Base-by-base conservation (phyloP, 805 yeast genomes). In the Metahyphopichia silvanorum region DNA sequence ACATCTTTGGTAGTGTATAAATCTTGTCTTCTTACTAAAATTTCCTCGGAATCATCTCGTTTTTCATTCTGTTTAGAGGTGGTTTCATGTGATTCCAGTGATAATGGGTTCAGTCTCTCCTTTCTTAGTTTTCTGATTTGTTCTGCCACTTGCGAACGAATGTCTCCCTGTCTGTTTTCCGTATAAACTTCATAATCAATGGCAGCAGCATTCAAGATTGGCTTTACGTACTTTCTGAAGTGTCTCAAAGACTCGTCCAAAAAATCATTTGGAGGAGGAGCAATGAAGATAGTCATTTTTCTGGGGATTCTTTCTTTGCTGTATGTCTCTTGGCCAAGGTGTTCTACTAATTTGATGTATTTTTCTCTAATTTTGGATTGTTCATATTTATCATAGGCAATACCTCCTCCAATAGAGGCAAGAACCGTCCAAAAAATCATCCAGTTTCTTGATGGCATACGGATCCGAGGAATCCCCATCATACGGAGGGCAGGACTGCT, bases 211-310 rank as follows among this genome's bases (percentile, higher is more conserved):
- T 82, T 85, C 44, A 91, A 63, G 2, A 89, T 70, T 1, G 98
- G 98, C 60, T 91, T 91, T 43, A 87, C 72, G 51, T 76, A 88
- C 33, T 80, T 76, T 43, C 86, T 74, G 69, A 89, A 86, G 33
- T 85, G 74, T 39, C 72, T 75, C 57, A 84, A 51, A 8, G 91
- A 77, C 35, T 79, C 82, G 25, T 81, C 93, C 30, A 91, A 60
- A 46, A 77, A 86, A 54, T 91, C 97, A 48, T 86, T 85, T 14
- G 98, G 98, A 6, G 98, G 97, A n/a, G 98, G 98, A 0, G 96
- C 95, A 35, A 89, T 74, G 54, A 81, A 89, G 2, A 93, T 79
- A 2, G 85, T 77, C 29, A 93, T 64, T 45, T 81, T 85, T 38
- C 98, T 71, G 2, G 96, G 86, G 14, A 73, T 47, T 33, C 71